These are phyloP conservation scores for Penicillium verrucosum DNA, from an alignment of 2,329 filamentous ascomycete species.

Conservation along the genomic window DNA sequence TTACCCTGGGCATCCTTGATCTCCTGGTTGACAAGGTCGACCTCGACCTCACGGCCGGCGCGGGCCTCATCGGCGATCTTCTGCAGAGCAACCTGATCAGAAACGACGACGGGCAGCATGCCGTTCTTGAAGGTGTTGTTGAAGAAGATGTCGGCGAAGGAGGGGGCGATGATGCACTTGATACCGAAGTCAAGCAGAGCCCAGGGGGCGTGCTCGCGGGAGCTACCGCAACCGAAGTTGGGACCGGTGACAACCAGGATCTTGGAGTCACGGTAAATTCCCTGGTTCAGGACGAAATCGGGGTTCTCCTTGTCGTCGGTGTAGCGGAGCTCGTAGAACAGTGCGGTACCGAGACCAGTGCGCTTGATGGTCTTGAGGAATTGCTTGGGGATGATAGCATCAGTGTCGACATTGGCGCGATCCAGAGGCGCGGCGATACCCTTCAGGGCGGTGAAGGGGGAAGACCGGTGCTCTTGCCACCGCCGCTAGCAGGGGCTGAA, in stretches of 20 bases:
- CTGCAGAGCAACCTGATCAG: slow-evolving; percentile 63
- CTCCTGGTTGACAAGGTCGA: slow-evolving; percentile 80
- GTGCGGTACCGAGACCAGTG: slow-evolving; percentile 80
- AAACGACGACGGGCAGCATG: slow-evolving; percentile 84
- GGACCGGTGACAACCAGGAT: slow-evolving; percentile 86
- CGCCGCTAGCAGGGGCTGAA: slow-evolving; percentile 28
- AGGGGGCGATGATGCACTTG: slow-evolving; percentile 85
- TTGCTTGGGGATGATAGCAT: slow-evolving; percentile 98
- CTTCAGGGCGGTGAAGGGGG: slow-evolving; percentile 77
- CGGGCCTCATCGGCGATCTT: slow-evolving; percentile 72
- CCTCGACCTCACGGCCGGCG: slow-evolving; percentile 78
- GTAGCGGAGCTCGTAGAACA: slow-evolving; percentile 83
- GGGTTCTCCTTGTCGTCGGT: slow-evolving; percentile 72
- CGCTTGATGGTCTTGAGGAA: slow-evolving; percentile 99
- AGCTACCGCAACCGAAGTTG: slow-evolving; percentile 94
- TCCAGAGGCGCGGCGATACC: slow-evolving; percentile 87
- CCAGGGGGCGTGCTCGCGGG: slow-evolving; percentile 95
- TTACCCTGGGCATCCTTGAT: slow-evolving; percentile 74
- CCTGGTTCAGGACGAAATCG: slow-evolving; percentile 85
- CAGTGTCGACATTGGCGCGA: slow-evolving; percentile 91
- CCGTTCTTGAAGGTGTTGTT: slow-evolving; percentile 99
- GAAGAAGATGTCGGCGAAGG: slow-evolving; percentile 91
- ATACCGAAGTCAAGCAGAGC: slow-evolving; percentile 95
- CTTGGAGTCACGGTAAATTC: slow-evolving; percentile 78
- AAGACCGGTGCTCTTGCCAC: slow-evolving; percentile 59